Percentiles rank a stretch among this genome's conserved stretches.
phyloP scores from a whole-genome alignment of 1,139 yeast species.

The Yamadazyma spencermartinsiae region DNA sequence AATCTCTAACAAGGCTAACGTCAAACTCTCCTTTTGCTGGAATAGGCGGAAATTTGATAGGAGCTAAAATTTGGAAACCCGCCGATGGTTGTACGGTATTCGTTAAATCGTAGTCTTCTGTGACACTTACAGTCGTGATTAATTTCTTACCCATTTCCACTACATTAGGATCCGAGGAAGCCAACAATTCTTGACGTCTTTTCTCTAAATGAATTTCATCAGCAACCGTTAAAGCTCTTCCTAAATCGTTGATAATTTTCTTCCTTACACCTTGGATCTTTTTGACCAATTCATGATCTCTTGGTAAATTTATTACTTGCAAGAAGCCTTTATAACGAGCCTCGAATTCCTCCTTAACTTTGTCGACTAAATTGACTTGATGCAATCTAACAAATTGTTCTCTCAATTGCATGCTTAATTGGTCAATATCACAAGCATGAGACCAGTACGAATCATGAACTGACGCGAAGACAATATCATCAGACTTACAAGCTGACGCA shows the following conservation, averaged over 20 bases:
- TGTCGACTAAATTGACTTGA: slow-evolving; percentile 65
- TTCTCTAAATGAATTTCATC: slow-evolving; percentile 78
- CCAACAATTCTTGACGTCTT: slow-evolving; percentile 56
- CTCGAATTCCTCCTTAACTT: slow-evolving; percentile 76
- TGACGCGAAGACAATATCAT: slow-evolving; percentile 79
- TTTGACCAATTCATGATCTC: slow-evolving; percentile 52
- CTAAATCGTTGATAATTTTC: slow-evolving; percentile 49
- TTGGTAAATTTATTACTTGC: slow-evolving; percentile 58
- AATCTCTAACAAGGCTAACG: slow-evolving; percentile 66
- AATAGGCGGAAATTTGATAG: slow-evolving; percentile 68
- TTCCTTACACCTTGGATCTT: slow-evolving; percentile 53
- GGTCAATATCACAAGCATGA: slow-evolving; percentile 81
- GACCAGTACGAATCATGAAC: slow-evolving; percentile 99
- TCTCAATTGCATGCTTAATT: slow-evolving; percentile 72
- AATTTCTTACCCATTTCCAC: slow-evolving; percentile 54
- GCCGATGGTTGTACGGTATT: slow-evolving; percentile 26
- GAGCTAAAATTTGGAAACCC: slow-evolving; percentile 48
- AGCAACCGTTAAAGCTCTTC: slow-evolving; percentile 59
- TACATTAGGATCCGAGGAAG: slow-evolving; percentile 52
- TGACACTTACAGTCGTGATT: slow-evolving; percentile 74
- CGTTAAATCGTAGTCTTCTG: slow-evolving; percentile 42
- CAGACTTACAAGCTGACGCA: slow-evolving; percentile 73
- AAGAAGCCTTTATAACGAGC: slow-evolving; percentile 74
- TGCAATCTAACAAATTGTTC: slow-evolving; percentile 81
- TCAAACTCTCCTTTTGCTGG: slow-evolving; percentile 87